Evolutionary conservation across 257 asterid genomes (phyloP).

Genomic region (Nyctanthes arbortristis): DNA sequence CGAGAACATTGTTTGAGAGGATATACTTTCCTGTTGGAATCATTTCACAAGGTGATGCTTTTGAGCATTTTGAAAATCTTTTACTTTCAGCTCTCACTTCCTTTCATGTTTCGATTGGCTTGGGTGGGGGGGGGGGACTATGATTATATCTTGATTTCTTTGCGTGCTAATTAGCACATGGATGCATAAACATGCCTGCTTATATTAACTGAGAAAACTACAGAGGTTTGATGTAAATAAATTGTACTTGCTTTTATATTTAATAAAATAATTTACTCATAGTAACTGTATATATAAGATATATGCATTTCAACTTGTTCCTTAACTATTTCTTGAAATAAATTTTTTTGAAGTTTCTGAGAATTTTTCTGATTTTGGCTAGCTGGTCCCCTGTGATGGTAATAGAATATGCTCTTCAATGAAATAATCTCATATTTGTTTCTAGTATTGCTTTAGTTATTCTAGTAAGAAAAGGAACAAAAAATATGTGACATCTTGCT

Average conservation of each 20-base stretch:
- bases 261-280: background rate
- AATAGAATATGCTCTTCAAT: background rate
- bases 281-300: background rate
- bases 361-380: conserved; percentile 7
- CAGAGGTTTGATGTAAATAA: background rate
- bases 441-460: background rate
- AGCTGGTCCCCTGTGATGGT: background rate
- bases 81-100: conserved; percentile 17
- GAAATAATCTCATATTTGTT: background rate
- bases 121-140: background rate
- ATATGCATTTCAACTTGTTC: background rate
- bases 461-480: background rate
- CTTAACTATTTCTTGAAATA: background rate
- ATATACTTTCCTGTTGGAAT: conserved; percentile 69
- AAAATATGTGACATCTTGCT: background rate
- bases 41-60: conserved; percentile 52
- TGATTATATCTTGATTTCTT: conserved; percentile 1
- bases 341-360: background rate
- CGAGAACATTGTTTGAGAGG: conserved; percentile 77
- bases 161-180: background rate
- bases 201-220: background rate
- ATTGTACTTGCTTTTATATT: conserved; percentile 13
- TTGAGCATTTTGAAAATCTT: conserved; percentile 15
- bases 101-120: background rate
- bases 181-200: background rate